Base-by-base conservation (phyloP, 768 basidiomycete species). In the Chlorophyllum brunneum region DNA sequence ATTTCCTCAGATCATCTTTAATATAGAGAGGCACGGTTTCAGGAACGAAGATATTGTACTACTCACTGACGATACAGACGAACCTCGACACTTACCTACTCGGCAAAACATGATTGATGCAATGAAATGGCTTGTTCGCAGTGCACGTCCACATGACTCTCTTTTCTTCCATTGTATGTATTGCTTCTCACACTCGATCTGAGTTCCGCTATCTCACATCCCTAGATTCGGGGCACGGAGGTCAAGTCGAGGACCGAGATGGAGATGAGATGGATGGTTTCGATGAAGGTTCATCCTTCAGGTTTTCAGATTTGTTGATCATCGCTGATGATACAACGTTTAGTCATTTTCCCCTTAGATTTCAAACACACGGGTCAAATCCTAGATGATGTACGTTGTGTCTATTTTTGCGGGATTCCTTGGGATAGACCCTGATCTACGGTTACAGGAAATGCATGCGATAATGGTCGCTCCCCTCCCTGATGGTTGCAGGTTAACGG, bases 171-270 rank as follows among this genome's bases (percentile, higher is more conserved):
- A 91, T 57, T 91, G 83, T 78, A 63, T 49, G 76, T 63, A 36
- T 15, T 34, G 23, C 16, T 7, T 7, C 26, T 47, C 16, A 29
- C 36, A 18, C 8, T 48, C 43, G 29, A 20, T 49, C 24, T 13
- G 6, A 22, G 10, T n/a, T 31, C 16, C 37, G n/a, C 37, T 44
- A 39, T 36, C 30, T 46, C 26, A 24, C 6, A 11, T 48, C 26
- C 39, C 20, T 24, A 89, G 88, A 92, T 68, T 95, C 94, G 1
- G 95, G 95, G 0, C 95, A 98, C 60, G 95, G 97, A n/a, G 95
- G 94, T 8, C 94, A 95, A 63, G 84, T 86, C 2, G 75, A 74
- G 48, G 93, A 97, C 67, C 55, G 69, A 1, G 78, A 90, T 58
- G 89, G 88, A 2, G 90, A 92, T 58, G 86, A 95, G 67, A 69